A percentile compares a stretch with the other conserved stretches of the same genome.
Evolutionary conservation across 2,329 filamentous ascomycete species (phyloP).

Genomic region (Cladosporium phlei): DNA sequence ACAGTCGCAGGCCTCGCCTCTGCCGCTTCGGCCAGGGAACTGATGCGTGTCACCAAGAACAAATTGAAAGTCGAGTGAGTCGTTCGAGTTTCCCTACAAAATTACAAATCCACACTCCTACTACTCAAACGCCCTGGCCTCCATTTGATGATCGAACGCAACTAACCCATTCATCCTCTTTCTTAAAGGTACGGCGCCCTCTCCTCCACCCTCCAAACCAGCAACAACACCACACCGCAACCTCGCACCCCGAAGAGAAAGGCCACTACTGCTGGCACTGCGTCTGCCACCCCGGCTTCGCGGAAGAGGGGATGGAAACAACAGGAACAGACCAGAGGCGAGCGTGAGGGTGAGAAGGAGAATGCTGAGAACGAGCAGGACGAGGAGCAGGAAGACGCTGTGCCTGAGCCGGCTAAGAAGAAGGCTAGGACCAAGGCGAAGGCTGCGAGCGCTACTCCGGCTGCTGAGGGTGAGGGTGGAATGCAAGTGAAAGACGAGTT

Average conservation of each 20-base stretch:
- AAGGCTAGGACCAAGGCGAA: constrained; percentile 1
- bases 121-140: no score
- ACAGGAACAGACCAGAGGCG: no score
- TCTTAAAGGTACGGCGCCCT: constrained; percentile 5
- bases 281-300: constrained; percentile 3
- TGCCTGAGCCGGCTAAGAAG: background rate
- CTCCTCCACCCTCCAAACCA: constrained; percentile 1
- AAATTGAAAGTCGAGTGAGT: constrained; percentile 29
- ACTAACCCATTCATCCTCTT: background rate
- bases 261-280: background rate
- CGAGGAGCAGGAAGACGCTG: background rate
- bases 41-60: constrained; percentile 33
- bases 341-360: constrained; percentile 7
- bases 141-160: background rate
- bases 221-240: background rate
- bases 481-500: background rate
- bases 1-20: constrained; percentile 25
- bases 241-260: background rate
- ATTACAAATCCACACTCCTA: background rate
- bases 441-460: background rate
- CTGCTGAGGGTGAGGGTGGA: background rate
- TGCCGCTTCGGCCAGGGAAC: constrained; percentile 27
- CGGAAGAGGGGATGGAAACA: constrained; percentile 12
- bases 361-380: constrained; percentile 6
- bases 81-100: constrained; percentile 1